Conservation (phyloP, 495 filamentous ascomycete genomes). For the Sordaria brevicollis region DNA sequence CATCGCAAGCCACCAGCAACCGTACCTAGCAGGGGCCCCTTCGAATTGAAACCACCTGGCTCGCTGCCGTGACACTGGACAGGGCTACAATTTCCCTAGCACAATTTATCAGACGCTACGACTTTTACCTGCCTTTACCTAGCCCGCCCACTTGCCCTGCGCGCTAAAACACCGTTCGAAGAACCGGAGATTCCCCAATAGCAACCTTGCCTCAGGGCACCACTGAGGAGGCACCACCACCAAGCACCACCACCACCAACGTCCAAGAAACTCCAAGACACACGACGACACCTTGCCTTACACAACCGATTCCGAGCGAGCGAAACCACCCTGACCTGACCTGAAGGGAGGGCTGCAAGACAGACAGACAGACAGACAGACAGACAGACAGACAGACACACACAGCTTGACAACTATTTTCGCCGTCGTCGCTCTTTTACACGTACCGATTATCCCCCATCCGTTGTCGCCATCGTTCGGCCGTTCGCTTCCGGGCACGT, state of each 20-base stretch:
- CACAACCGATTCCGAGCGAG: neutral
- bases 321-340: neutral
- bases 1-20: neutral
- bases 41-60: slow-evolving; percentile 7
- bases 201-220: neutral
- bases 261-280: neutral
- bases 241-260: neutral
- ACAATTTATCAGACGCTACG: neutral
- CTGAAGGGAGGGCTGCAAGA: neutral
- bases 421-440: neutral
- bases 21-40: slow-evolving; percentile 2
- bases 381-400: neutral
- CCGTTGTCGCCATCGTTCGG: neutral
- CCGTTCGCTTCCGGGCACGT: neutral
- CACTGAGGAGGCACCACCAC: neutral
- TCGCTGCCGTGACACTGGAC: neutral
- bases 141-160: neutral
- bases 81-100: neutral
- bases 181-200: neutral
- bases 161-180: neutral
- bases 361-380: neutral
- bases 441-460: neutral
- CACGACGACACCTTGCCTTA: neutral
- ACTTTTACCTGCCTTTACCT: neutral
- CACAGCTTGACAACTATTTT: neutral